These are phyloP conservation scores for Harringtonia lauricola DNA, from an alignment of 2,329 filamentous ascomycete genomes.

Conservation along the genomic window DNA sequence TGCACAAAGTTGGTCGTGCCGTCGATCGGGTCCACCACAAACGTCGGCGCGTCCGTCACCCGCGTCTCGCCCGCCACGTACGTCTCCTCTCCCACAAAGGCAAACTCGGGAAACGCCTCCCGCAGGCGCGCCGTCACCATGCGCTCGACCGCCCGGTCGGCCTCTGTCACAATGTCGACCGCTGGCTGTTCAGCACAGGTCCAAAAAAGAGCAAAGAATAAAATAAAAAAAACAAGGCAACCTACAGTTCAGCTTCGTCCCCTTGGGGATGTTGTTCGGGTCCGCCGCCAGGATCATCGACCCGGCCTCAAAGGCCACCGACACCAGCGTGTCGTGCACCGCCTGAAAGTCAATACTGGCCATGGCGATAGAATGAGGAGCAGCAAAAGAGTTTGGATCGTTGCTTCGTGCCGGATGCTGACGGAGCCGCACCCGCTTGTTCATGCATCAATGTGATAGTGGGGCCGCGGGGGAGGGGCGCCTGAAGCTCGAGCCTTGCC, in stretches of 20 bases:
- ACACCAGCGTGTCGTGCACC: slow-evolving; percentile 49
- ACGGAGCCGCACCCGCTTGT: too few species aligned
- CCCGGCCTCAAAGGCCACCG: slow-evolving; percentile 52
- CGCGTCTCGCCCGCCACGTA: slow-evolving; percentile 52
- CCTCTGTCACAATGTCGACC: slow-evolving; percentile 58
- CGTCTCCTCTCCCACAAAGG: slow-evolving; percentile 69
- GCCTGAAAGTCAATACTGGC: slow-evolving; percentile 46
- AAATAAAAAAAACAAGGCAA: slow-evolving; percentile 1
- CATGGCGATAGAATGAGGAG: slow-evolving; percentile 31
- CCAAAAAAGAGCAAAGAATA: background rate
- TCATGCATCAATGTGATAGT: too few species aligned
- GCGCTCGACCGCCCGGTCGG: slow-evolving; percentile 53
- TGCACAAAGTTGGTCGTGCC: slow-evolving; percentile 77
- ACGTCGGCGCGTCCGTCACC: slow-evolving; percentile 58
- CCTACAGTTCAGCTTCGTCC: slow-evolving; percentile 55
- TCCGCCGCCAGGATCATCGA: slow-evolving; percentile 52
- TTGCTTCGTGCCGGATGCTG: too few species aligned
- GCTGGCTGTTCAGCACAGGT: slow-evolving; percentile 27
- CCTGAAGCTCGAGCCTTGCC: too few species aligned
- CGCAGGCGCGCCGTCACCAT: slow-evolving; percentile 45
- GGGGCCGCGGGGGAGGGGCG: too few species aligned
- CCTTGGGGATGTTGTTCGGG: slow-evolving; percentile 43
- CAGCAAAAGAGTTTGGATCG: too few species aligned
- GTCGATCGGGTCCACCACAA: slow-evolving; percentile 75
- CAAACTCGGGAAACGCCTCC: slow-evolving; percentile 40